phyloP scores from a whole-genome alignment of 257 asterid genomes.

The Striga asiatica region DNA sequence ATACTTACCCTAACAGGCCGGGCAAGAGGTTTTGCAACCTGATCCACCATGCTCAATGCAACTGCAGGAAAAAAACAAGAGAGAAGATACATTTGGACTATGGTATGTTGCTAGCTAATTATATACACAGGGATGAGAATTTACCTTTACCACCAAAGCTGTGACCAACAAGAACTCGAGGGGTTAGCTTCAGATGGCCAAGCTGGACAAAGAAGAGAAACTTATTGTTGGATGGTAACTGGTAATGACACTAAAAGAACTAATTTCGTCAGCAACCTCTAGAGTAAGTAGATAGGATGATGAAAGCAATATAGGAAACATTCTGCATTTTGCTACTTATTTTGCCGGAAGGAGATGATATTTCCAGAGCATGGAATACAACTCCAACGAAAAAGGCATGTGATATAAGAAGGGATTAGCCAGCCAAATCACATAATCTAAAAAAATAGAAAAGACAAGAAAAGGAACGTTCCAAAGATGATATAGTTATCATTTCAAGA shows the following conservation, averaged over 20 bases:
- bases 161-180: constrained; percentile 92
- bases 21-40: constrained; percentile 92
- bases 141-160: constrained; percentile 99
- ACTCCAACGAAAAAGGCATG: neutral
- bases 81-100: constrained; percentile 6
- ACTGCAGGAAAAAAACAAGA: constrained; percentile 36
- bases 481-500: constrained; percentile 10
- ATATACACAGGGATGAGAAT: neutral
- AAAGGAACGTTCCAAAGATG: neutral
- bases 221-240: constrained; percentile 9
- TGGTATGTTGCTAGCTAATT: neutral
- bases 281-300: constrained; percentile 8
- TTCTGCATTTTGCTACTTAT: neutral
- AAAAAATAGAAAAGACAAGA: neutral
- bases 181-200: constrained; percentile 77
- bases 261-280: constrained; percentile 6
- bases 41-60: constrained; percentile 97
- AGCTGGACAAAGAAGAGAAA: constrained; percentile 39
- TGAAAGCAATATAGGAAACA: neutral
- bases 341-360: neutral
- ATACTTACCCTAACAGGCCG: constrained; percentile 86
- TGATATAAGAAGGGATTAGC: neutral
- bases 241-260: neutral
- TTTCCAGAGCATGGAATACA: neutral
- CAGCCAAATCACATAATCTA: neutral